phyloP scores from a whole-genome alignment of 2,329 filamentous ascomycete species.

The Exophiala aquamarina region DNA sequence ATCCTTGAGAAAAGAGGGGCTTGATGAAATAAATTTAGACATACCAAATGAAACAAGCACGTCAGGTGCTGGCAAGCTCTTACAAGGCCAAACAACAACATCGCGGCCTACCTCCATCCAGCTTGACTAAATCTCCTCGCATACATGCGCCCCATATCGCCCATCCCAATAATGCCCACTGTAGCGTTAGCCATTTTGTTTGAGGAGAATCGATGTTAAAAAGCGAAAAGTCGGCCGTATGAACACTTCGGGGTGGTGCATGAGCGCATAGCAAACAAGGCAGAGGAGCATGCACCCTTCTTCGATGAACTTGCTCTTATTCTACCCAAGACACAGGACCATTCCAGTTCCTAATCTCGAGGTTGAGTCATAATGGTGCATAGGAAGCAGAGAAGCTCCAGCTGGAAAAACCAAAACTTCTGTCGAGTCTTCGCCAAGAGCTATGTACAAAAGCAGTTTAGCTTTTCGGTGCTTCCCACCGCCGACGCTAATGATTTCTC shows the following conservation, averaged over 20 bases:
- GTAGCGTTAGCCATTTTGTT: conserved; percentile 64
- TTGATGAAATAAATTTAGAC: conserved; percentile 25
- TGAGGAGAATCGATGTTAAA: background rate
- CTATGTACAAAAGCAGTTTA: background rate
- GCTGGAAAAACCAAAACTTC: conserved; percentile 5
- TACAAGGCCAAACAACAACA: conserved; percentile 5
- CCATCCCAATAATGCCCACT: conserved; percentile 97
- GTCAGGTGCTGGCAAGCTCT: background rate
- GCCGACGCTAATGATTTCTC: background rate
- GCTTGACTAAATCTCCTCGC: conserved; percentile 82
- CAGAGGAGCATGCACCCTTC: background rate
- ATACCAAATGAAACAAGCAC: conserved; percentile 35
- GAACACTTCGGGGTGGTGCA: too few relatives aligned
- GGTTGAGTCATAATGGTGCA: too few relatives aligned
- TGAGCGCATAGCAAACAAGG: too few relatives aligned
- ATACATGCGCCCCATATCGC: conserved; percentile 99
- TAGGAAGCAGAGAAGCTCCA: background rate
- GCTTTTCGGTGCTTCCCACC: background rate
- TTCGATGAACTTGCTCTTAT: background rate
- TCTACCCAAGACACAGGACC: too few relatives aligned
- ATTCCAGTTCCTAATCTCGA: too few relatives aligned
- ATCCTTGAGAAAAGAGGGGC: conserved; percentile 64
- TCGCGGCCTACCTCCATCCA: conserved; percentile 79
- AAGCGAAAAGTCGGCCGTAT: background rate
- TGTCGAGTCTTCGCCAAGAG: conserved; percentile 3